Evolutionary conservation across 2,329 filamentous ascomycete genomes (phyloP).

Genomic region (Claviceps cyperi): DNA sequence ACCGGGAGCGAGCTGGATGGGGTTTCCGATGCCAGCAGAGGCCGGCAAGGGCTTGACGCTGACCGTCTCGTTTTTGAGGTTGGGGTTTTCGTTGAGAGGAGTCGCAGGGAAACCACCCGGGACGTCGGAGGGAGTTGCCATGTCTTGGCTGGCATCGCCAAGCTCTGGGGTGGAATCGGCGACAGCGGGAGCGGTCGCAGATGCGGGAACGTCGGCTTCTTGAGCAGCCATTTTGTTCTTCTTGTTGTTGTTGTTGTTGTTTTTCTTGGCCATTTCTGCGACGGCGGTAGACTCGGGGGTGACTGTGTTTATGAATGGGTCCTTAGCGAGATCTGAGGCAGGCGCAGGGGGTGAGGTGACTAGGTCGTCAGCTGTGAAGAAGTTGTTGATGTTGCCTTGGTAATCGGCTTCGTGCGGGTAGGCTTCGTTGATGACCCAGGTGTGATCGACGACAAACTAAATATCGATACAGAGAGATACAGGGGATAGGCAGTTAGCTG

Average conservation of each 20-base stretch:
- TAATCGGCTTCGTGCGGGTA: conserved; percentile 72
- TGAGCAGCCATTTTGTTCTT: conserved; percentile 9
- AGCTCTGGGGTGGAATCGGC: conserved; percentile 4
- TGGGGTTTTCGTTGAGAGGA: conserved; percentile 39
- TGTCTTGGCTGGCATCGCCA: conserved; percentile 7
- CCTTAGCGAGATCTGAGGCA: conserved; percentile 16
- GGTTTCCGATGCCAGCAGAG: conserved; percentile 55
- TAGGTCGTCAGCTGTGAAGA: conserved; percentile 64
- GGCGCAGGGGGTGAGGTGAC: conserved; percentile 15
- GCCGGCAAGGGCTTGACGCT: conserved; percentile 48
- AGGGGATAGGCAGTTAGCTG: conserved; percentile 9
- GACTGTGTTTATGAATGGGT: conserved; percentile 49
- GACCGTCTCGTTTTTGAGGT: conserved; percentile 37
- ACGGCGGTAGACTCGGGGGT: conserved; percentile 59
- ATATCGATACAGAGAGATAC: conserved; percentile 4
- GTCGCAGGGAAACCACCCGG: conserved; percentile 49
- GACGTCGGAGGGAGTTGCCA: conserved; percentile 21
- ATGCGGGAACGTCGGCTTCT: conserved; percentile 4
- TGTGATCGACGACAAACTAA: conserved; percentile 89
- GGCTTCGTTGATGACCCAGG: conserved; percentile 72
- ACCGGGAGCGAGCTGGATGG: conserved; percentile 63
- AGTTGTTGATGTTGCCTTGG: conserved; percentile 82
- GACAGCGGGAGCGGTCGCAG: background rate
- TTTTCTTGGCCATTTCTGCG: conserved; percentile 39
- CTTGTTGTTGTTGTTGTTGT: conserved; percentile 43